A percentile compares a stretch with the other conserved stretches of the same genome.
Evolutionary conservation across 441 rosid species (phyloP).

Genomic region (Daphne laureola): DNA sequence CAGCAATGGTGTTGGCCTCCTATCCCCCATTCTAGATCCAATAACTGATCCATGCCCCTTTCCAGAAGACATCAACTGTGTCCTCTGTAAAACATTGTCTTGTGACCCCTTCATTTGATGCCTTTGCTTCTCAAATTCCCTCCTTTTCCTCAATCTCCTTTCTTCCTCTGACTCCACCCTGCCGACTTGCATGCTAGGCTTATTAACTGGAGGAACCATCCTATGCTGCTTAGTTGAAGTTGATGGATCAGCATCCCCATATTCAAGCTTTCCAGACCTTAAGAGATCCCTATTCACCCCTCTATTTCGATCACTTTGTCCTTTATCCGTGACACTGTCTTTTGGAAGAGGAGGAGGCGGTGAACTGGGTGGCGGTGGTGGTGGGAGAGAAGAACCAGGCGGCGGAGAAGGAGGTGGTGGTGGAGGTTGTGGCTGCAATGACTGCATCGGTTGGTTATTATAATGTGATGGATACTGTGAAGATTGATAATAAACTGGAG

Average conservation of each 20-base stretch:
- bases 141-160: slow-evolving; percentile 85
- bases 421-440: slow-evolving; percentile 38
- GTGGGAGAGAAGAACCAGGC: slow-evolving; percentile 45
- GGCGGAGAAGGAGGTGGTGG: slow-evolving; percentile 62
- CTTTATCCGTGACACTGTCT: slow-evolving; percentile 32
- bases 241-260: slow-evolving; percentile 32
- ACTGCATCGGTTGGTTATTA: slow-evolving; percentile 27
- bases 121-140: slow-evolving; percentile 80
- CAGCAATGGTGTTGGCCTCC: slow-evolving; percentile 62
- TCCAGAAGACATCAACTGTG: slow-evolving; percentile 44
- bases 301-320: slow-evolving; percentile 30
- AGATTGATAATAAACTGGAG: slow-evolving; percentile 41
- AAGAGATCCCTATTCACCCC: slow-evolving; percentile 22
- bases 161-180: slow-evolving; percentile 90
- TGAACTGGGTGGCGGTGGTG: slow-evolving; percentile 77
- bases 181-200: slow-evolving; percentile 35
- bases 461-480: slow-evolving; percentile 40
- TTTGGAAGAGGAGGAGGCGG: slow-evolving; percentile 64
- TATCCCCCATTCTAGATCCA: slow-evolving; percentile 76
- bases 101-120: slow-evolving; percentile 59
- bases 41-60: slow-evolving; percentile 69
- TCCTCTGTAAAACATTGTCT: slow-evolving; percentile 43
- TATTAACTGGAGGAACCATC: slow-evolving; percentile 39
- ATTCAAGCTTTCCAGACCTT: slow-evolving; percentile 43
- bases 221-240: slow-evolving; percentile 33